Percentiles rank a stretch among this genome's conserved stretches.
phyloP scores from a whole-genome alignment of 116 monocot genomes.

The Iris pallida region DNA sequence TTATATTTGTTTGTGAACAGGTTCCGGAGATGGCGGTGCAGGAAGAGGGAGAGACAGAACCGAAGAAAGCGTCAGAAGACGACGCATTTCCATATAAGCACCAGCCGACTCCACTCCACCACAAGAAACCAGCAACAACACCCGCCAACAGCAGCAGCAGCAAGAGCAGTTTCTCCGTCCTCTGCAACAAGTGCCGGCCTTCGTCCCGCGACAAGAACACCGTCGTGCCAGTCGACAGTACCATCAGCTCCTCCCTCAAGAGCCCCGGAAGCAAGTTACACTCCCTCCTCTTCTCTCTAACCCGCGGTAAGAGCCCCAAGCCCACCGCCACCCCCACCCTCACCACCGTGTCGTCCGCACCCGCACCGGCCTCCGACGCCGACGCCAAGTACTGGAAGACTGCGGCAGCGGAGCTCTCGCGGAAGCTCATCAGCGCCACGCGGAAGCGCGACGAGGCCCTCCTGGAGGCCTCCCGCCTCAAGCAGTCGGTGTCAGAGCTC shows the following conservation, averaged over 20 bases:
- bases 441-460: slow-evolving; percentile 67
- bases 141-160: slow-evolving; percentile 1
- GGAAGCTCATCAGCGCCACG: slow-evolving; percentile 53
- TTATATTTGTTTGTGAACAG: too few species aligned
- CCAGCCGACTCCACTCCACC: slow-evolving; percentile 16
- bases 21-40: slow-evolving; percentile 30
- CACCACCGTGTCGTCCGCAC: slow-evolving; percentile 14
- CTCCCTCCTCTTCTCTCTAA: slow-evolving; percentile 5
- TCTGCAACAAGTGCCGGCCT: slow-evolving; percentile 61
- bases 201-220: slow-evolving; percentile 52
- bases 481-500: slow-evolving; percentile 54
- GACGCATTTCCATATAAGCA: too few species aligned
- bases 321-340: too few species aligned
- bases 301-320: too few species aligned
- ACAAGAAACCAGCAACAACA: not conserved
- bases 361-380: not conserved
- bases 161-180: too few species aligned
- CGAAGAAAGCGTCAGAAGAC: slow-evolving; percentile 2
- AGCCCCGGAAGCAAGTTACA: slow-evolving; percentile 24
- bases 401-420: slow-evolving; percentile 62
- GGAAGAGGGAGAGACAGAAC: too few species aligned
- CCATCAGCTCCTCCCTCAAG: slow-evolving; percentile 11
- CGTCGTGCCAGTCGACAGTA: slow-evolving; percentile 42
- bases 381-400: slow-evolving; percentile 36
- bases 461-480: slow-evolving; percentile 55